Evolutionary conservation across 2,329 filamentous ascomycete genomes (phyloP).

Genomic region (Diaporthe citri): DNA sequence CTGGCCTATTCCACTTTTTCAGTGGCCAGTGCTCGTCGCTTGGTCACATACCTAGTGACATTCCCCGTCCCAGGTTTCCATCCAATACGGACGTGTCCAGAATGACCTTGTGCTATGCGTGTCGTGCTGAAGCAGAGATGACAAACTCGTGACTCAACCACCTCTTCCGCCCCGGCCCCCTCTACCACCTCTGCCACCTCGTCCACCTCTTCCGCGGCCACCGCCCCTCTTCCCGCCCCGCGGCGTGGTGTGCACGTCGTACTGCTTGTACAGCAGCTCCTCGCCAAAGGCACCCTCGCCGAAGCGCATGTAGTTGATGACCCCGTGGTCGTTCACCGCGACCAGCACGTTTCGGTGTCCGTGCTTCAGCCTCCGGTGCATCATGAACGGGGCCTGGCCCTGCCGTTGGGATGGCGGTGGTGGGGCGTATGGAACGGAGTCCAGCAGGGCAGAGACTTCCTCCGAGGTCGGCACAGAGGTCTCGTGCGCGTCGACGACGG

Average conservation of each 20-base stretch:
- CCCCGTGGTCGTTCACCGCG: slow-evolving; percentile 89
- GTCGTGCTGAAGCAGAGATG: not conserved
- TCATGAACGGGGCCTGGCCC: slow-evolving; percentile 58
- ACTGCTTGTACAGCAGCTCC: slow-evolving; percentile 77
- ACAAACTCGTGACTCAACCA: slow-evolving; percentile 38
- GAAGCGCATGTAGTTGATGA: slow-evolving; percentile 88
- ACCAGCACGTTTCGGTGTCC: slow-evolving; percentile 87
- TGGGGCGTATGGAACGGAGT: slow-evolving; percentile 78
- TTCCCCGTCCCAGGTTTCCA: not conserved
- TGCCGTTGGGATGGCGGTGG: slow-evolving; percentile 65
- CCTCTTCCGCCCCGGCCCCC: slow-evolving; percentile 52
- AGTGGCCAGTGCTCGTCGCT: not conserved
- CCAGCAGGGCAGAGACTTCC: slow-evolving; percentile 79
- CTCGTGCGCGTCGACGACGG: slow-evolving; percentile 81
- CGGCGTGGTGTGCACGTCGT: slow-evolving; percentile 54
- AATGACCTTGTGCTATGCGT: not conserved
- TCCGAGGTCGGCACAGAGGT: slow-evolving; percentile 79
- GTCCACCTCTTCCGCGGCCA: slow-evolving; percentile 49
- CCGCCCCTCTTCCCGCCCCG: slow-evolving; percentile 55
- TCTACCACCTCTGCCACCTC: slow-evolving; percentile 58
- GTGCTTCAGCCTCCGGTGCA: slow-evolving; percentile 86
- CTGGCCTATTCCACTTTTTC: not conserved
- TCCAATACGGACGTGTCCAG: not conserved
- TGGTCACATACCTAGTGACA: not conserved
- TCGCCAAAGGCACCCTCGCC: slow-evolving; percentile 83